phyloP scores from a whole-genome alignment of 345 rosid genomes.

The Camelina hispida region DNA sequence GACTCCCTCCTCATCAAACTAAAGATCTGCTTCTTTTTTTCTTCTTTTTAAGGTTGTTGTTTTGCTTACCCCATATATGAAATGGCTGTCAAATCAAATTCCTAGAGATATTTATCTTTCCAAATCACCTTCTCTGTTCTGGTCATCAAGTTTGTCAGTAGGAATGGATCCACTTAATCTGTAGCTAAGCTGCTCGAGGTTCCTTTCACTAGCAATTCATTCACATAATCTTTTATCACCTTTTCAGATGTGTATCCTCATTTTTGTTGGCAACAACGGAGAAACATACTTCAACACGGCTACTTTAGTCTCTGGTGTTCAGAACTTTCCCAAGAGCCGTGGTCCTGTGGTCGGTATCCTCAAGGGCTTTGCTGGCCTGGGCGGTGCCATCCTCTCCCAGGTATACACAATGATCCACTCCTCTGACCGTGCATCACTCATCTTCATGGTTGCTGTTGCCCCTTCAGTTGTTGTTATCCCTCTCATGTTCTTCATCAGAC shows the following conservation, averaged over 20 bases:
- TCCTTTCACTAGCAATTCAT: background rate
- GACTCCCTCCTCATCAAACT: background rate
- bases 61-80: background rate
- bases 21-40: background rate
- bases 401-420: constrained; percentile 70
- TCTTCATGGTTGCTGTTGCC: constrained; percentile 92
- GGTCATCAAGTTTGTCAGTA: constrained; percentile 29
- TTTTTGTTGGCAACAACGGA: constrained; percentile 83
- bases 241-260: constrained; percentile 84
- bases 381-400: constrained; percentile 89
- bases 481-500: constrained; percentile 80
- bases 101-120: too few relatives aligned
- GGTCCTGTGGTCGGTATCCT: constrained; percentile 93
- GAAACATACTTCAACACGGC: constrained; percentile 95
- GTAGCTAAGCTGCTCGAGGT: background rate
- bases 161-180: background rate
- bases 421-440: constrained; percentile 77
- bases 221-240: background rate
- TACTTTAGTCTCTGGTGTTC: constrained; percentile 84
- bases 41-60: background rate
- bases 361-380: constrained; percentile 89
- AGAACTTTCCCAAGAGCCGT: constrained; percentile 88
- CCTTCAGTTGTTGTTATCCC: constrained; percentile 71
- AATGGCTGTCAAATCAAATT: constrained; percentile 19
- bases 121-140: background rate